Conservation (phyloP, 1,284 basidiomycete species). For the Ustanciosporium gigantosporum region DNA sequence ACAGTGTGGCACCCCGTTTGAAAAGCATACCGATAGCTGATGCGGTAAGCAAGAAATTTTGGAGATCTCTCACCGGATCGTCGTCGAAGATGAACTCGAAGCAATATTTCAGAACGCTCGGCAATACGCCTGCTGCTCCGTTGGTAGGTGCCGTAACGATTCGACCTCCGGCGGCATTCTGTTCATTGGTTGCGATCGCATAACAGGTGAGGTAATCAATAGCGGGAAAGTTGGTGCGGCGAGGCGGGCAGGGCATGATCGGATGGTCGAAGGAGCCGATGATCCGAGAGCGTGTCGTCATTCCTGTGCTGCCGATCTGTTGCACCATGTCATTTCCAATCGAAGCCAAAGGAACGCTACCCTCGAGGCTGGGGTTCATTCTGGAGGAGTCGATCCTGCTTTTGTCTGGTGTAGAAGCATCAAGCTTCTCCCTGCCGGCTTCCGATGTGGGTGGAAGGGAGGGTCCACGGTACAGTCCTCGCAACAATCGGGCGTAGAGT, state of each 20-base stretch:
- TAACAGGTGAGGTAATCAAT: conserved; percentile 79
- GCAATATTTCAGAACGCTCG: conserved; percentile 81
- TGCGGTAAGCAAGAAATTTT: conserved; percentile 83
- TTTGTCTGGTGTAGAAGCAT: not conserved
- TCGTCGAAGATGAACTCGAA: conserved; percentile 74
- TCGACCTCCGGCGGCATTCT: conserved; percentile 86
- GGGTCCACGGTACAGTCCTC: conserved; percentile 67
- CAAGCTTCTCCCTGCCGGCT: not conserved
- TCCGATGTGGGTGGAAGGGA: conserved; percentile 5
- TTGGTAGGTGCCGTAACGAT: conserved; percentile 94
- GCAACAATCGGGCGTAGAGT: conserved; percentile 76
- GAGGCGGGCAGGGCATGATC: conserved; percentile 66
- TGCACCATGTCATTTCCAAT: conserved; percentile 3
- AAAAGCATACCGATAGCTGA: conserved; percentile 91
- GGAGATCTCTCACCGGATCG: conserved; percentile 80
- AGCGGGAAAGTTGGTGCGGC: conserved; percentile 83
- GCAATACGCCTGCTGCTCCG: conserved; percentile 77
- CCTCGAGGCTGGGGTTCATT: not conserved
- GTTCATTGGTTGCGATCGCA: conserved; percentile 65
- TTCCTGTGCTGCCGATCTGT: not conserved
- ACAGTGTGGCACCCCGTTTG: conserved; percentile 94
- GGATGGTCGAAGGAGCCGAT: conserved; percentile 81
- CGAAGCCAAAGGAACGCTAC: not conserved
- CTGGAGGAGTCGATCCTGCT: conserved; percentile 11
- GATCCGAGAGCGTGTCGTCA: conserved; percentile 62